A percentile compares a stretch with the other conserved stretches of the same genome.
phyloP scores from a whole-genome alignment of 1,284 basidiomycete species.

The Malassezia sp. region DNA sequence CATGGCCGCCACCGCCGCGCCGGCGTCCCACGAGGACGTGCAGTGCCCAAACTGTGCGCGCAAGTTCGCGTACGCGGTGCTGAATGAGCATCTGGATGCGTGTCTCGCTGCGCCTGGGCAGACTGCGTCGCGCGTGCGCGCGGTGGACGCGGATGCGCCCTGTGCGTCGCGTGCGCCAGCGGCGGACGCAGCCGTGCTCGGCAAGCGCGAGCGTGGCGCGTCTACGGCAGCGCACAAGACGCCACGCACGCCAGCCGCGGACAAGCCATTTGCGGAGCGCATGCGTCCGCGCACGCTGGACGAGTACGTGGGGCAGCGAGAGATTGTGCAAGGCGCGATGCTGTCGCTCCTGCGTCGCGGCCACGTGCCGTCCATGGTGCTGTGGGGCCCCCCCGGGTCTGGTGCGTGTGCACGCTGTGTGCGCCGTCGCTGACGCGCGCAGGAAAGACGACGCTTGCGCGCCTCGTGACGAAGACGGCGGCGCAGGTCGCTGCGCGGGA shows the following conservation, averaged over 20 bases:
- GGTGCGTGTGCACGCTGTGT: too few relatives aligned
- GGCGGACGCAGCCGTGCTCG: slow-evolving; percentile 4
- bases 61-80: slow-evolving; percentile 22
- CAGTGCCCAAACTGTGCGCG: slow-evolving; percentile 29
- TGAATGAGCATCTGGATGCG: slow-evolving; percentile 37
- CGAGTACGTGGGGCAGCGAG: slow-evolving; percentile 36
- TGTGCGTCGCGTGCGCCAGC: background rate
- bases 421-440: too few relatives aligned
- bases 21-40: slow-evolving; percentile 21
- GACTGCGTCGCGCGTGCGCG: slow-evolving; percentile 3
- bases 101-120: slow-evolving; percentile 19
- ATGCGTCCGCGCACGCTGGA: slow-evolving; percentile 34
- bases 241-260: background rate
- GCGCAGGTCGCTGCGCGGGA: slow-evolving; percentile 60
- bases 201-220: slow-evolving; percentile 7
- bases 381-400: slow-evolving; percentile 44
- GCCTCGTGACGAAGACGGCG: slow-evolving; percentile 57
- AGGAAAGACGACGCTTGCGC: slow-evolving; percentile 69
- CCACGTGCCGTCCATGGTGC: slow-evolving; percentile 34
- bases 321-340: slow-evolving; percentile 33
- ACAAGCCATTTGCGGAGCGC: slow-evolving; percentile 36
- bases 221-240: background rate
- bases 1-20: slow-evolving; percentile 2
- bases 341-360: slow-evolving; percentile 29
- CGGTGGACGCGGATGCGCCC: slow-evolving; percentile 16